Percentiles rank a stretch among this genome's conserved stretches.
Conservation (phyloP, 306 rosid species). For the Purshia tridentata region DNA sequence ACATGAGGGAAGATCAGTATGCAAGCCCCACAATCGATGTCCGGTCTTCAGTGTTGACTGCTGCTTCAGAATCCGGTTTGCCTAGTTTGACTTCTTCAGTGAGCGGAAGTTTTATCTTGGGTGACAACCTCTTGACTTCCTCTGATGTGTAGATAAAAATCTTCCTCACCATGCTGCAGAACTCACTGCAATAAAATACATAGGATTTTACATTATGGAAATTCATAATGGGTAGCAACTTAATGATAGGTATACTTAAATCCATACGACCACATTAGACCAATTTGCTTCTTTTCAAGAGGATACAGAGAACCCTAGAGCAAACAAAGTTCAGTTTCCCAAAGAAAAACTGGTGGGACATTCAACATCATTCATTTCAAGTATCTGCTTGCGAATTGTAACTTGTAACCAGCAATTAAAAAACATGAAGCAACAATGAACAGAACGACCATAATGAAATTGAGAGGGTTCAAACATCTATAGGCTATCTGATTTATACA, state of each 20-base stretch:
- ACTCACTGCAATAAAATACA: constrained; percentile 66
- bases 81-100: constrained; percentile 54
- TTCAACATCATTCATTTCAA: too few relatives aligned
- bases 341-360: too few relatives aligned
- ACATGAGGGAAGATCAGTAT: constrained; percentile 41
- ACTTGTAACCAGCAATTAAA: too few relatives aligned
- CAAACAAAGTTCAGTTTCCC: too few relatives aligned
- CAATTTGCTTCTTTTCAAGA: too few relatives aligned
- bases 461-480: too few relatives aligned
- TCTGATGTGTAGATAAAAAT: constrained; percentile 85
- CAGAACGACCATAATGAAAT: too few relatives aligned
- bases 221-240: background rate
- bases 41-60: constrained; percentile 67
- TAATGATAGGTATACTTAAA: too few relatives aligned
- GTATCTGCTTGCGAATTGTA: too few relatives aligned
- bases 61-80: constrained; percentile 61
- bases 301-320: too few relatives aligned
- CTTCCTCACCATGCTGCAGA: constrained; percentile 89
- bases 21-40: constrained; percentile 67
- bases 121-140: constrained; percentile 87
- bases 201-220: background rate
- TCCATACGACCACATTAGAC: too few relatives aligned
- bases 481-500: background rate
- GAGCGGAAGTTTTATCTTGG: constrained; percentile 64
- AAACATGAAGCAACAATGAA: too few relatives aligned